Evolutionary conservation across 768 basidiomycete species (phyloP).

Genomic region (Termitomyces bulborhizus): DNA sequence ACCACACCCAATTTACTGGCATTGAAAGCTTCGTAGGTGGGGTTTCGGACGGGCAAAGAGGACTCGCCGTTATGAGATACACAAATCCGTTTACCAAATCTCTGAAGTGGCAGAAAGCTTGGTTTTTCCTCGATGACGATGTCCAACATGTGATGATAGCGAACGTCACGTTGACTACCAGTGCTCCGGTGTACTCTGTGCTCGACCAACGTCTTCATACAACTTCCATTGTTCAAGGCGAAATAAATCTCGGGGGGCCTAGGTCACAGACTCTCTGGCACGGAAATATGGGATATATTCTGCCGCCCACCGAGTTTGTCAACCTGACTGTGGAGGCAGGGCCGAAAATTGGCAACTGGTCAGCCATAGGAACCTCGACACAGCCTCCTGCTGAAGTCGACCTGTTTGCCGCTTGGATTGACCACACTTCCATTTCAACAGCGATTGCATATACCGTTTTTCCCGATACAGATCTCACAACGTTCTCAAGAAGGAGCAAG

Average conservation of each 20-base stretch:
- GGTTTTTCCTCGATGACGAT: slow-evolving; percentile 67
- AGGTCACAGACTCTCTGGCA: slow-evolving; percentile 50
- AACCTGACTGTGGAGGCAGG: slow-evolving; percentile 35
- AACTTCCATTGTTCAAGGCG: slow-evolving; percentile 39
- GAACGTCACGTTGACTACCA: slow-evolving; percentile 36
- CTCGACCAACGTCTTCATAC: slow-evolving; percentile 55
- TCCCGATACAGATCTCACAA: slow-evolving; percentile 37
- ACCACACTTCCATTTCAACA: slow-evolving; percentile 27
- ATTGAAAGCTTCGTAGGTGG: slow-evolving; percentile 61
- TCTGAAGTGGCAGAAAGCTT: slow-evolving; percentile 60
- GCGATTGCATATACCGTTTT: slow-evolving; percentile 49
- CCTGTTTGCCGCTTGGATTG: slow-evolving; percentile 60
- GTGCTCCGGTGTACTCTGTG: slow-evolving; percentile 51
- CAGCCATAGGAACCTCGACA: slow-evolving; percentile 54
- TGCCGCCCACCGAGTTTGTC: slow-evolving; percentile 29
- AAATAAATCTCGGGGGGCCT: slow-evolving; percentile 9
- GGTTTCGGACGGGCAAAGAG: slow-evolving; percentile 48
- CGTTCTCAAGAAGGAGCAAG: slow-evolving; percentile 33
- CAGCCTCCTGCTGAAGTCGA: slow-evolving; percentile 52
- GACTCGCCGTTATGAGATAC: slow-evolving; percentile 59
- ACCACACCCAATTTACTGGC: slow-evolving; percentile 34
- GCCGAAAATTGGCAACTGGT: slow-evolving; percentile 53
- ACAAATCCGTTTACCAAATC: slow-evolving; percentile 53
- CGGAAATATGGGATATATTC: slow-evolving; percentile 55
- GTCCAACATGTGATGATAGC: slow-evolving; percentile 60